These are phyloP conservation scores for Gastrodia elata DNA, from an alignment of 106 monocot species.

Conservation along the genomic window DNA sequence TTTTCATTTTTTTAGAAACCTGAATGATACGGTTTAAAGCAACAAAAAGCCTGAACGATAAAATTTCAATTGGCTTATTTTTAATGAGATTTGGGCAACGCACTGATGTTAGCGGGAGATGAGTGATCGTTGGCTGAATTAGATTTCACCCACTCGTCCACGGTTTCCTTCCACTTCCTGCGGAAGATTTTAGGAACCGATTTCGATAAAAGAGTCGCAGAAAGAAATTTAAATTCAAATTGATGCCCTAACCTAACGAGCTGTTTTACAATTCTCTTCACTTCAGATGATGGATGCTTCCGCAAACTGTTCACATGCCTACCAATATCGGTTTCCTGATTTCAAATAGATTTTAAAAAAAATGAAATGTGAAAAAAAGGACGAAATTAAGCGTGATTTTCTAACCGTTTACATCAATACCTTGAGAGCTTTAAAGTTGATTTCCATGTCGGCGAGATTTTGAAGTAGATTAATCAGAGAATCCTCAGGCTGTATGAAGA, in stretches of 20 bases:
- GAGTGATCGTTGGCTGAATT: slow-evolving; percentile 22
- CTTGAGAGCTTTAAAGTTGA: slow-evolving; percentile 62
- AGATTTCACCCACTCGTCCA: slow-evolving; percentile 51
- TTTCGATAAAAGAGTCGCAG: neutral
- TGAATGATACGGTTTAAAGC: neutral
- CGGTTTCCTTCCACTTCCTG: slow-evolving; percentile 66
- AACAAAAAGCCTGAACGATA: too few species aligned
- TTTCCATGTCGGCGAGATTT: slow-evolving; percentile 53
- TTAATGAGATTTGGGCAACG: slow-evolving; percentile 13
- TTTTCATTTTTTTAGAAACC: neutral
- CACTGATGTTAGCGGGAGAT: slow-evolving; percentile 34
- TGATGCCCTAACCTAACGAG: slow-evolving; percentile 34
- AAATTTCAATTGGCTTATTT: neutral
- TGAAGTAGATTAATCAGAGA: slow-evolving; percentile 37
- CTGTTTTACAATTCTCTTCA: slow-evolving; percentile 39
- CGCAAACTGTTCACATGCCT: slow-evolving; percentile 44
- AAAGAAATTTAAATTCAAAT: neutral
- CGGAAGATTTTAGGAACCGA: neutral
- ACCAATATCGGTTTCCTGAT: slow-evolving; percentile 55
- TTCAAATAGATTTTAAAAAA: slow-evolving; percentile 6
- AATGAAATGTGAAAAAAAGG: neutral
- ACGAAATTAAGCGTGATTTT: neutral
- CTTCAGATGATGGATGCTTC: slow-evolving; percentile 51
- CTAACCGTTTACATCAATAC: slow-evolving; percentile 7
- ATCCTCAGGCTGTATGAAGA: slow-evolving; percentile 33